These are phyloP conservation scores for Picochlorum sp. DNA, from an alignment of 139 green algal species.

Conservation along the genomic window DNA sequence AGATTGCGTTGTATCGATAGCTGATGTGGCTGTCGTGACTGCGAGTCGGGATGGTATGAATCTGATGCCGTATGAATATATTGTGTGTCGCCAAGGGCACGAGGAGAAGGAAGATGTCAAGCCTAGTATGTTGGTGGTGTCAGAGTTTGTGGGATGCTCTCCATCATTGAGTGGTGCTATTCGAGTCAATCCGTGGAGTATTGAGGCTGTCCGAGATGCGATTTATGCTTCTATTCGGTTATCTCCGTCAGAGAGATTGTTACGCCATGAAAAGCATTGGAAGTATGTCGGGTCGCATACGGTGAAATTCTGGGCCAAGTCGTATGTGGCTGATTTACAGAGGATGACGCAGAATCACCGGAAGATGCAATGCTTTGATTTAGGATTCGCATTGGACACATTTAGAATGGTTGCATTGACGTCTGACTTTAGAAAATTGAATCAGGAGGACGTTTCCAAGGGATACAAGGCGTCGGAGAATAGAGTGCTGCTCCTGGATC, in stretches of 20 bases:
- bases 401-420: constrained; percentile 90
- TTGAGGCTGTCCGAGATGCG: constrained; percentile 72
- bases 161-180: constrained; percentile 87
- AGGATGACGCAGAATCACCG: constrained; percentile 63
- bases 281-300: constrained; percentile 90
- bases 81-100: constrained; percentile 76
- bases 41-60: constrained; percentile 88
- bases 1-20: constrained; percentile 83
- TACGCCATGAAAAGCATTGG: constrained; percentile 97
- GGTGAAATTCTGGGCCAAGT: constrained; percentile 85
- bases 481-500: constrained; percentile 90
- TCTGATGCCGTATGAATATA: constrained; percentile 94
- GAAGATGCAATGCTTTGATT: constrained; percentile 88
- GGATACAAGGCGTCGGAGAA: constrained; percentile 48
- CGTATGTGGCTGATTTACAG: constrained; percentile 65
- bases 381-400: constrained; percentile 92
- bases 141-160: constrained; percentile 97
- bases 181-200: constrained; percentile 94
- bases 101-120: not conserved
- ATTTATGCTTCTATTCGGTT: constrained; percentile 62
- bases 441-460: constrained; percentile 39
- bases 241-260: constrained; percentile 52
- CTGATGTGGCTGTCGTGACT: constrained; percentile 73
- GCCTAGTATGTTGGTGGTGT: constrained; percentile 73
- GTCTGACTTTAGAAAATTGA: constrained; percentile 84